A percentile compares a stretch with the other conserved stretches of the same genome.
These are phyloP conservation scores for Monosporascus cannonballus DNA, from an alignment of 2,329 filamentous ascomycete genomes.

Conservation along the genomic window DNA sequence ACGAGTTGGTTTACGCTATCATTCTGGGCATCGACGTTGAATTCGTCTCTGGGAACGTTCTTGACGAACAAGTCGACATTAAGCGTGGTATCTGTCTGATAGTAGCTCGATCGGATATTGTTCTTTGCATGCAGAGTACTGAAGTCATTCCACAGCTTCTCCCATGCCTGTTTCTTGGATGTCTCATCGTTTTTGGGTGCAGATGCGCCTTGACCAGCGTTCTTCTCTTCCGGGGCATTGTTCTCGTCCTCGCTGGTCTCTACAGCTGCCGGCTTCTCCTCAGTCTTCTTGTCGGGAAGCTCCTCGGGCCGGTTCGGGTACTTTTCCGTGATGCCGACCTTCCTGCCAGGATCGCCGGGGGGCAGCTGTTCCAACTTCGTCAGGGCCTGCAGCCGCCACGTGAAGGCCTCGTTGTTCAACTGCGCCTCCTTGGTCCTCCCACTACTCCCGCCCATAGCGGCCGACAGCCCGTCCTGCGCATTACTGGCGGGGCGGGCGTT, in stretches of 20 bases:
- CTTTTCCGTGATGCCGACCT: slow-evolving; percentile 33
- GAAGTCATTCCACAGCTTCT: slow-evolving; percentile 16
- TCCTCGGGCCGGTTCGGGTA: slow-evolving; percentile 20
- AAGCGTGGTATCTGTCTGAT: slow-evolving; percentile 31
- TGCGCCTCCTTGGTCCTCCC: slow-evolving; percentile 17
- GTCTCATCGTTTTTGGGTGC: not conserved
- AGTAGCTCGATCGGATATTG: slow-evolving; percentile 33
- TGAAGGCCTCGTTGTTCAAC: slow-evolving; percentile 34
- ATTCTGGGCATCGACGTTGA: slow-evolving; percentile 30
- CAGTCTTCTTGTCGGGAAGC: slow-evolving; percentile 15
- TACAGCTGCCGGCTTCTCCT: slow-evolving; percentile 3
- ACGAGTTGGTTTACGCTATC: slow-evolving; percentile 9
- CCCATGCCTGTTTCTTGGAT: slow-evolving; percentile 8
- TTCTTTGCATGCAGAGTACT: slow-evolving; percentile 16
- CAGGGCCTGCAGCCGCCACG: slow-evolving; percentile 43
- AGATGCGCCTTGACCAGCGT: not conserved
- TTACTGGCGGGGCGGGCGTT: slow-evolving; percentile 1
- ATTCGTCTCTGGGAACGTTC: slow-evolving; percentile 32
- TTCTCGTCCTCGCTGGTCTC: not conserved
- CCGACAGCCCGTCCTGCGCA: slow-evolving; percentile 13
- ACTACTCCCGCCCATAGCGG: slow-evolving; percentile 10
- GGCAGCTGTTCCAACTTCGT: slow-evolving; percentile 37
- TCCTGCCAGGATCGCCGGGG: slow-evolving; percentile 38
- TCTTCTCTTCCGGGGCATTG: not conserved
- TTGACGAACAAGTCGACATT: slow-evolving; percentile 35